Conservation (phyloP, 2,329 filamentous ascomycete genomes). For the Colletotrichum endophyticum region DNA sequence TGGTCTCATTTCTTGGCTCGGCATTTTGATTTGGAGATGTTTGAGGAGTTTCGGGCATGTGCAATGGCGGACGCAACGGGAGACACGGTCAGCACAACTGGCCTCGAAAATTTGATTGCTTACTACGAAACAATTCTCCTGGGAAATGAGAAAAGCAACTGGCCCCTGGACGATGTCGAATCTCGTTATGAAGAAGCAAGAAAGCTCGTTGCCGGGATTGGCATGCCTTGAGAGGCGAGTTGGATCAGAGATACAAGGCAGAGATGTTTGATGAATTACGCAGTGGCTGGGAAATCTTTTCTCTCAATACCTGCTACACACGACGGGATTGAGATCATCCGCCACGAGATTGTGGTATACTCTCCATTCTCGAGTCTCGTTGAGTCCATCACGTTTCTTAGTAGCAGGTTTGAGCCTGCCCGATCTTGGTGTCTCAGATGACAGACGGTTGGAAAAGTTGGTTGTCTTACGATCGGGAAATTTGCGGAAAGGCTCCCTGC, state of each 20-base stretch:
- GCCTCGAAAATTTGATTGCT: conserved; percentile 66
- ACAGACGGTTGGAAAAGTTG: conserved; percentile 17
- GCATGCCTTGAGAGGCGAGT: not conserved
- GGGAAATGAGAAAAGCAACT: not conserved
- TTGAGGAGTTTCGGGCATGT: conserved; percentile 72
- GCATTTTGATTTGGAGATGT: conserved; percentile 78
- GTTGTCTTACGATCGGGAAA: not conserved
- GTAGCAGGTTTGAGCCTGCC: not conserved
- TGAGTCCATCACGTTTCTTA: conserved; percentile 6
- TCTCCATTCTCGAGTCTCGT: not conserved
- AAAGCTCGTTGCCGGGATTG: not conserved
- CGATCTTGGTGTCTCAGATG: not conserved
- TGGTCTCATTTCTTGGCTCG: conserved; percentile 76
- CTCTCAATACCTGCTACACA: not conserved
- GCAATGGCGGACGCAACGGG: conserved; percentile 66
- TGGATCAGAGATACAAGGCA: not conserved
- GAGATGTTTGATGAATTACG: conserved; percentile 9
- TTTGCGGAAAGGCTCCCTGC: not conserved
- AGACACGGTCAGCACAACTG: conserved; percentile 51
- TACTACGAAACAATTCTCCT: conserved; percentile 55
- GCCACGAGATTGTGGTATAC: not conserved
- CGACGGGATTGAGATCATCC: not conserved
- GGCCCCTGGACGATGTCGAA: not conserved
- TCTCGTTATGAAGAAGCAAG: conserved; percentile 6
- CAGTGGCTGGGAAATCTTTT: not conserved